These are phyloP conservation scores for Leccinum proliferum DNA, from an alignment of 1,284 basidiomycete genomes.

Conservation along the genomic window DNA sequence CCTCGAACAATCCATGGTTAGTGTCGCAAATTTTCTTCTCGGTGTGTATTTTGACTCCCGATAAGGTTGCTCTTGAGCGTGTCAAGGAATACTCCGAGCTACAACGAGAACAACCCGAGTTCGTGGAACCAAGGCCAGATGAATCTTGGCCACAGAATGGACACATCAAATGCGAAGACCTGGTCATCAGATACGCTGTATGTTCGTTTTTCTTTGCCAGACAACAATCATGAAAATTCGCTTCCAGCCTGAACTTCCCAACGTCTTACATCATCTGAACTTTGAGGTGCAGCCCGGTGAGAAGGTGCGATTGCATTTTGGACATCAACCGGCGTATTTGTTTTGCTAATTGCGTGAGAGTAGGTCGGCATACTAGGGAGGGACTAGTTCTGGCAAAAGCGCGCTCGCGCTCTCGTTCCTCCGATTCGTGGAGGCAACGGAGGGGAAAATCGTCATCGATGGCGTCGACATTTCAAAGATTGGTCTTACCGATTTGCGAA, in stretches of 20 bases:
- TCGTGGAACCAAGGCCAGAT: slow-evolving; percentile 80
- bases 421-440: slow-evolving; percentile 88
- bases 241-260: slow-evolving; percentile 70
- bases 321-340: neutral
- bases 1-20: slow-evolving; percentile 87
- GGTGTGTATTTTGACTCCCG: slow-evolving; percentile 7
- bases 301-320: slow-evolving; percentile 40
- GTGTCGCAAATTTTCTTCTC: slow-evolving; percentile 9
- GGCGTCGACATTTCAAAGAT: slow-evolving; percentile 83
- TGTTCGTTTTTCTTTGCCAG: slow-evolving; percentile 23
- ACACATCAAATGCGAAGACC: slow-evolving; percentile 70
- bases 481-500: slow-evolving; percentile 85
- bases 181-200: slow-evolving; percentile 86
- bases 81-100: slow-evolving; percentile 89
- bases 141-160: slow-evolving; percentile 80
- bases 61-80: slow-evolving; percentile 82
- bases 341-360: slow-evolving; percentile 5
- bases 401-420: slow-evolving; percentile 93
- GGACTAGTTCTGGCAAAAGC: slow-evolving; percentile 84
- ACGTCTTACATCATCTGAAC: slow-evolving; percentile 79
- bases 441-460: slow-evolving; percentile 83
- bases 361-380: slow-evolving; percentile 84
- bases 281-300: slow-evolving; percentile 77
- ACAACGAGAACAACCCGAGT: slow-evolving; percentile 71
- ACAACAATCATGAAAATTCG: slow-evolving; percentile 1